These are phyloP conservation scores for Letharia lupina DNA, from an alignment of 495 filamentous ascomycete genomes.

Conservation along the genomic window DNA sequence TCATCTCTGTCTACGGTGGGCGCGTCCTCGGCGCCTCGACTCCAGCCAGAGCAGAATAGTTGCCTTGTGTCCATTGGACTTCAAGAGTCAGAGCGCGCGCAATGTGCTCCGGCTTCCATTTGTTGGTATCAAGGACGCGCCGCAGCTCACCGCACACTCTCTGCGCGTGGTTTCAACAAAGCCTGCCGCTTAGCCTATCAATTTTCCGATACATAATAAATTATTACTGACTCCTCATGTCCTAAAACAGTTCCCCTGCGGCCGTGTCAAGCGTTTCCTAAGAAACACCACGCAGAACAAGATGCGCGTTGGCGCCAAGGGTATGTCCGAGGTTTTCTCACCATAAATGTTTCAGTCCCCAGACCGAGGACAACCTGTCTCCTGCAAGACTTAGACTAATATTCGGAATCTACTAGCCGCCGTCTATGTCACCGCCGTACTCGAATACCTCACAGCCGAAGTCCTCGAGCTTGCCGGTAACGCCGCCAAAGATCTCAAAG, in stretches of 20 bases:
- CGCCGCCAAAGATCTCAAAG: slow-evolving; percentile 97
- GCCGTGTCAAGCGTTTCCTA: slow-evolving; percentile 98
- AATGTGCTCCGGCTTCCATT: background rate
- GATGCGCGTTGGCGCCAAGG: slow-evolving; percentile 98
- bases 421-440: slow-evolving; percentile 96
- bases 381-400: background rate
- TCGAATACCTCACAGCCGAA: slow-evolving; percentile 97
- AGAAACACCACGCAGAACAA: slow-evolving; percentile 99
- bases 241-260: slow-evolving; percentile 78
- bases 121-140: background rate
- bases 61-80: background rate
- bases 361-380: background rate
- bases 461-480: slow-evolving; percentile 99
- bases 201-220: background rate
- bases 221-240: slow-evolving; percentile 28
- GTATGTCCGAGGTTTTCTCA: slow-evolving; percentile 30
- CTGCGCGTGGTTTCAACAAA: background rate
- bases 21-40: slow-evolving; percentile 8
- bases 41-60: background rate
- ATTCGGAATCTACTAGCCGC: slow-evolving; percentile 46
- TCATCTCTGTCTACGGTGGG: slow-evolving; percentile 5
- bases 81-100: background rate
- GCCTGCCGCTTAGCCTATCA: background rate
- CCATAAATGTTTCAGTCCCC: background rate
- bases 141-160: background rate